Base-by-base conservation (phyloP, 2,329 filamentous ascomycete genomes). In the Metarhizium anisopliae region DNA sequence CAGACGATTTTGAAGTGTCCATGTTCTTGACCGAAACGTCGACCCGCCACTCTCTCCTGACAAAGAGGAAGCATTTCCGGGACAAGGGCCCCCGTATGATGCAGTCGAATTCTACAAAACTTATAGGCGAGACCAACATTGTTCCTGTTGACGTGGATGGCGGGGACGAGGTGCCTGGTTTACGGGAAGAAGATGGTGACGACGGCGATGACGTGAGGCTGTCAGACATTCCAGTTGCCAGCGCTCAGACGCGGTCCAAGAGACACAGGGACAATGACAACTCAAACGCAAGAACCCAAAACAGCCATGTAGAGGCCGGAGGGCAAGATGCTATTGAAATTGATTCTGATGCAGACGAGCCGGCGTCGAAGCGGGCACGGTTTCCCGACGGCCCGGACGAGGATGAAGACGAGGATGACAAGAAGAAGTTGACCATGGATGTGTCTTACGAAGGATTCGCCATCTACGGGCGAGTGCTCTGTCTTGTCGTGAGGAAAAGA, bases 381-480 rank as follows among this genome's bases (percentile, higher is more conserved):
- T 74, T 63, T 50, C 66, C 63, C 38, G 57, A 58, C 36, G 4
- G 63, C 55, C 38, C 60, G 54, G 65, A 65, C 29, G 72, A 67
- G 18, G 56, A 54, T 32, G 68, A 67, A 18, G 68, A 69, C 10
- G 84, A 25, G 25, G 25, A 88, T 56, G 88, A 95, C 66, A 95
- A 96, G 74, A 96, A 99, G 76, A 97, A 96, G 70, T 74, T 95
- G 63, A 83, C 81, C 20, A 82, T 96, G 75, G 86, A 87, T 59
- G 94, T 93, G 30, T 86, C 85, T 14, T 99, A 97, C 72, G 91
- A 97, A 65, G 93, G 94, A 8, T 97, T 97, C 72, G 89, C 87
- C 64, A 96, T 99, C 66, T 95, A 96, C 72, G 91, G 94, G 11
- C 87, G 90, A 62, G 90, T 96, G 50, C 77, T 99, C 30, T 97